phyloP scores from a whole-genome alignment of 345 rosid genomes.

The Murraya paniculata region DNA sequence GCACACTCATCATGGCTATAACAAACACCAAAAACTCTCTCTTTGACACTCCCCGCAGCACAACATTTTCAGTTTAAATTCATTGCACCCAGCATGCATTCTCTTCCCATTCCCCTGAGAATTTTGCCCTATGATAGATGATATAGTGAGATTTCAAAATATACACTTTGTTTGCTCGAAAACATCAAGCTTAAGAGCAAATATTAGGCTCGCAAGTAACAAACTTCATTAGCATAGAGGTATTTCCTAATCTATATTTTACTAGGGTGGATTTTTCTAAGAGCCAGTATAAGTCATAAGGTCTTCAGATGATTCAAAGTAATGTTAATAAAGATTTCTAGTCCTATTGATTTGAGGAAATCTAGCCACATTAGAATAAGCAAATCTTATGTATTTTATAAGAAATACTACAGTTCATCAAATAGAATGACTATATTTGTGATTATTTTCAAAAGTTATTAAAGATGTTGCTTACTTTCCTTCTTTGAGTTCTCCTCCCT shows the following conservation, averaged over 20 bases:
- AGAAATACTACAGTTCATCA: not conserved
- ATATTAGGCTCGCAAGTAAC: not conserved
- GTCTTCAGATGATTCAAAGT: not conserved
- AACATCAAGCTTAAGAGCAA: not conserved
- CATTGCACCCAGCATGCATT: not conserved
- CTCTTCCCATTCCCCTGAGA: not conserved
- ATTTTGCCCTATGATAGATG: not conserved
- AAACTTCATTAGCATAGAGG: not conserved
- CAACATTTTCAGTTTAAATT: not conserved
- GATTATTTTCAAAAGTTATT: not conserved
- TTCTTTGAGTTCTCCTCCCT: not conserved
- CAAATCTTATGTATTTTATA: not conserved
- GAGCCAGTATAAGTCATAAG: not conserved
- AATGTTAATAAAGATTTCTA: not conserved
- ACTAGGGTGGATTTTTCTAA: not conserved
- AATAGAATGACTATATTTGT: not conserved
- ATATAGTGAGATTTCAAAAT: not conserved
- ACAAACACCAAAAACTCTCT: not conserved
- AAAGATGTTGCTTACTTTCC: not conserved
- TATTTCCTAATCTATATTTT: not conserved
- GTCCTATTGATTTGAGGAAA: not conserved
- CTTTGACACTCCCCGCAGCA: not conserved
- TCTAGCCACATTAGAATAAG: not conserved
- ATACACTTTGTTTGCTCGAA: not conserved
- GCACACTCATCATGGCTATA: not conserved